Evolutionary conservation across 2,329 filamentous ascomycete species (phyloP).

Genomic region (Colletotrichum spinosum): DNA sequence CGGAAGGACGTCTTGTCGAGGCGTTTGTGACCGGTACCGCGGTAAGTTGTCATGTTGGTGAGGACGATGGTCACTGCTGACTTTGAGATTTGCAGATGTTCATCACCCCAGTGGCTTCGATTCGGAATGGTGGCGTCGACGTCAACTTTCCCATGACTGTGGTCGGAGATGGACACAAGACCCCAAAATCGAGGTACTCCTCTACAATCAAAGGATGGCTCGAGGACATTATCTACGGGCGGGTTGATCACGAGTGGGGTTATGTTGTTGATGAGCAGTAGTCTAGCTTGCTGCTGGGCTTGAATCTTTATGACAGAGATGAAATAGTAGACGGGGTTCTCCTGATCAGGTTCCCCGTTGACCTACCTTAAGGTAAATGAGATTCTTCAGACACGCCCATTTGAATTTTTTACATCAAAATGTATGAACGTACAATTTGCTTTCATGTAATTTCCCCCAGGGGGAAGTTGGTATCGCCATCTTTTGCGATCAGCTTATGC

Average conservation of each 20-base stretch:
- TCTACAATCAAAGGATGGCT: slow-evolving; percentile 73
- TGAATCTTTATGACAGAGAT: too few relatives aligned
- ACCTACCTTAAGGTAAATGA: too few relatives aligned
- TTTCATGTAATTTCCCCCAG: too few relatives aligned
- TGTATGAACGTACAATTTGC: too few relatives aligned
- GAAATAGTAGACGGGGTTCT: too few relatives aligned
- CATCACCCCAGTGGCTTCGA: slow-evolving; percentile 73
- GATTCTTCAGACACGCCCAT: too few relatives aligned
- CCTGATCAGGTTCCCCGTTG: too few relatives aligned
- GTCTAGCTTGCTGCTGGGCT: too few relatives aligned
- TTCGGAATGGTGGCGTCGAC: slow-evolving; percentile 74
- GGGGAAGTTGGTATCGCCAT: too few relatives aligned
- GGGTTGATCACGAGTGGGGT: slow-evolving; percentile 75
- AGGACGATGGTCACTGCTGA: slow-evolving; percentile 35
- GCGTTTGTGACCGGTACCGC: slow-evolving; percentile 90
- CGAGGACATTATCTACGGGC: slow-evolving; percentile 80
- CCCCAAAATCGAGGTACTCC: slow-evolving; percentile 56
- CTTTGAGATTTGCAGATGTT: slow-evolving; percentile 66
- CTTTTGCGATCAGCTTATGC: too few relatives aligned
- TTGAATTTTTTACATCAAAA: too few relatives aligned
- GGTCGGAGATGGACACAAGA: slow-evolving; percentile 51
- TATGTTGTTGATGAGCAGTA: slow-evolving; percentile 72
- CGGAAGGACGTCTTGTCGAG: slow-evolving; percentile 83
- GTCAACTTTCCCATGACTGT: slow-evolving; percentile 68
- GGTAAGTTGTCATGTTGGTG: slow-evolving; percentile 59